These are phyloP conservation scores for Glomus cerebriforme DNA, from an alignment of 192 early-diverging fungal species.

Conservation along the genomic window DNA sequence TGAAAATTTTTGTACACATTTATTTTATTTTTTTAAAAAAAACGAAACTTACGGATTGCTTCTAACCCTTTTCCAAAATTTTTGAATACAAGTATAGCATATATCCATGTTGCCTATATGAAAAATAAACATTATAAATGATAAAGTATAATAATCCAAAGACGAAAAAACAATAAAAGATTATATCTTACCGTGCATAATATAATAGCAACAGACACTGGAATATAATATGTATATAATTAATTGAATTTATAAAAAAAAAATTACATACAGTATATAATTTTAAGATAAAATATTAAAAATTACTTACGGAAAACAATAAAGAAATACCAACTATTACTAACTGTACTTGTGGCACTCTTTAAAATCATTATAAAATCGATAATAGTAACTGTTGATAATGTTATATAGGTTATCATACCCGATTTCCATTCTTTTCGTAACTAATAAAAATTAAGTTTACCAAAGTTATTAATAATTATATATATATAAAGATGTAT, in stretches of 20 bases:
- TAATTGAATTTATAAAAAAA: background rate
- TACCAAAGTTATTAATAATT: no score
- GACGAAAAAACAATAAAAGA: background rate
- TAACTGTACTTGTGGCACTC: background rate
- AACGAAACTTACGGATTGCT: background rate
- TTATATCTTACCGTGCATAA: background rate
- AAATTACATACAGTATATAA: background rate
- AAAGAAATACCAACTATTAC: constrained; percentile 7
- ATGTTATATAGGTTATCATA: background rate
- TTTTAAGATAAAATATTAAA: background rate
- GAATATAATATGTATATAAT: background rate
- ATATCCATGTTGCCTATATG: background rate
- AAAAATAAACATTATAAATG: background rate
- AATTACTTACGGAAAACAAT: constrained; percentile 2
- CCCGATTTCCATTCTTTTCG: constrained; percentile 1
- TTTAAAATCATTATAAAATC: constrained; percentile 14
- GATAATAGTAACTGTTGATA: background rate
- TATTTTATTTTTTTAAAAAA: no score
- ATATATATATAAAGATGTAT: background rate
- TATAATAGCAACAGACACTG: background rate
- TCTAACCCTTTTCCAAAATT: constrained; percentile 11
- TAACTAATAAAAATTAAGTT: constrained; percentile 13
- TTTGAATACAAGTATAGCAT: background rate
- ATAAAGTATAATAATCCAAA: background rate
- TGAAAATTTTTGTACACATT: background rate